Conservation (phyloP, 1,284 basidiomycete species). For the Tremellales sp. region DNA sequence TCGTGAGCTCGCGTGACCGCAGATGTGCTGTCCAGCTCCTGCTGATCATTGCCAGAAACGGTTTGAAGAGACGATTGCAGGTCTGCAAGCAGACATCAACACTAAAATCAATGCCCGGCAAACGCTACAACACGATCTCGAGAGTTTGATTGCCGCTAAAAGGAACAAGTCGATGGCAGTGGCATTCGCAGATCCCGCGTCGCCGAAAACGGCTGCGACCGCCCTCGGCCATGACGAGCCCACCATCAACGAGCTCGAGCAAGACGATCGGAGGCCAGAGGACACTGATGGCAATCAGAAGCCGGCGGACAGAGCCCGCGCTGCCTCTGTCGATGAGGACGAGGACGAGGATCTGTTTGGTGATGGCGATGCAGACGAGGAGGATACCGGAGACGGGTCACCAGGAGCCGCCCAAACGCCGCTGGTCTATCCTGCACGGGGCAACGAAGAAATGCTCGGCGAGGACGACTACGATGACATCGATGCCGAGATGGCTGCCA, state of each 20-base stretch:
- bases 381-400: slow-evolving; percentile 11
- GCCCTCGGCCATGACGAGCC: not conserved
- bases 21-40: not conserved
- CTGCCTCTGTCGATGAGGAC: slow-evolving; percentile 23
- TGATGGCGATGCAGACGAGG: slow-evolving; percentile 25
- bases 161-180: no score
- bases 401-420: no score
- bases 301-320: slow-evolving; percentile 47
- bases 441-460: no score
- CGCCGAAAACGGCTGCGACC: slow-evolving; percentile 16
- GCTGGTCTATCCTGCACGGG: no score
- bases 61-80: slow-evolving; percentile 86
- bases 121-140: slow-evolving; percentile 50
- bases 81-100: slow-evolving; percentile 78
- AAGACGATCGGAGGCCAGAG: slow-evolving; percentile 29
- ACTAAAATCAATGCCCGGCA: slow-evolving; percentile 65
- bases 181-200: no score
- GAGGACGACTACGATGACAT: slow-evolving; percentile 17
- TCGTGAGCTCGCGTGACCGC: slow-evolving; percentile 48
- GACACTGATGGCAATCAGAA: slow-evolving; percentile 41
- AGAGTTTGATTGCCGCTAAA: slow-evolving; percentile 9
- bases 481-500: slow-evolving; percentile 39
- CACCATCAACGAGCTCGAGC: slow-evolving; percentile 34
- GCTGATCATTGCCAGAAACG: slow-evolving; percentile 61
- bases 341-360: slow-evolving; percentile 36